phyloP scores from a whole-genome alignment of 495 filamentous ascomycete genomes.

The Daldinia vernicosa region DNA sequence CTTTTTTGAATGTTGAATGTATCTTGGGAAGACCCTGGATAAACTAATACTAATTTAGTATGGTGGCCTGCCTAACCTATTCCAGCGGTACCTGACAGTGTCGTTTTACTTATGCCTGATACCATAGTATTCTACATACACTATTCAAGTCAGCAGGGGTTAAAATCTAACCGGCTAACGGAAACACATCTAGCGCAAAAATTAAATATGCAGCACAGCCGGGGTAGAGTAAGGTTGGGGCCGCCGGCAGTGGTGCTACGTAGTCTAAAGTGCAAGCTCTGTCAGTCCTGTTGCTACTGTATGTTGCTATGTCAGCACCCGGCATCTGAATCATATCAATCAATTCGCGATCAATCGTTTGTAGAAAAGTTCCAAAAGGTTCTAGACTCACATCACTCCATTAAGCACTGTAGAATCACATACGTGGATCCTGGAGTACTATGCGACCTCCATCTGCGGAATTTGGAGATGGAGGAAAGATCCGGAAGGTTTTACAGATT shows the following conservation, averaged over 20 bases:
- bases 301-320: constrained; percentile 36
- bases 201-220: constrained; percentile 13
- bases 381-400: constrained; percentile 30
- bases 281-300: constrained; percentile 18
- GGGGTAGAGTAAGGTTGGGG: constrained; percentile 31
- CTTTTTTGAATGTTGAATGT: too few species aligned
- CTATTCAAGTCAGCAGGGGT: constrained; percentile 27
- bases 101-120: too few species aligned
- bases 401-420: constrained; percentile 16
- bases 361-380: constrained; percentile 12
- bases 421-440: constrained; percentile 1
- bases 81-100: too few species aligned
- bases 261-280: constrained; percentile 13
- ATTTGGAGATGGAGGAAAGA: constrained; percentile 39
- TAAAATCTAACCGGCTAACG: constrained; percentile 22
- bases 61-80: too few species aligned
- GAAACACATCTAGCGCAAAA: constrained; percentile 8
- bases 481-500: constrained; percentile 20
- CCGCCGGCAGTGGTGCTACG: constrained; percentile 27
- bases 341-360: constrained; percentile 16
- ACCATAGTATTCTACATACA: too few species aligned
- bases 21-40: too few species aligned
- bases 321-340: constrained; percentile 33
- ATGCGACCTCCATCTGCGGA: constrained; percentile 36
- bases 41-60: too few species aligned